phyloP scores from a whole-genome alignment of 1,284 basidiomycete species.

The Tremellales sp. region DNA sequence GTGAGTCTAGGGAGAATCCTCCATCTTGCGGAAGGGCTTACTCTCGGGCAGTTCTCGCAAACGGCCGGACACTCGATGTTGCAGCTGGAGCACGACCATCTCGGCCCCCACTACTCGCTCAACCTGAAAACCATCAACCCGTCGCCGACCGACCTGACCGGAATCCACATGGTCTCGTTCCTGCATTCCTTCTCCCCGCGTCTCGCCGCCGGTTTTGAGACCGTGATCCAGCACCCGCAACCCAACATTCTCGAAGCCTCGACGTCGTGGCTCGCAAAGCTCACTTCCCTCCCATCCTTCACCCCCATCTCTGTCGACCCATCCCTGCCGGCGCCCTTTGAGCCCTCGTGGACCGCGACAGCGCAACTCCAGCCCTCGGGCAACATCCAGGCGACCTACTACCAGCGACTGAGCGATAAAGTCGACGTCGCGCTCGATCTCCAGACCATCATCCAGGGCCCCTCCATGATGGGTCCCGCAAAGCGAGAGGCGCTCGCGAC shows the following conservation, averaged over 20 bases:
- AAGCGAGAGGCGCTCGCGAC: constrained; percentile 90
- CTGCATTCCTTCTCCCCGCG: constrained; percentile 93
- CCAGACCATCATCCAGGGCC: constrained; percentile 71
- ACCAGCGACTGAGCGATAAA: constrained; percentile 92
- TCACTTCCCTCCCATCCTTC: constrained; percentile 56
- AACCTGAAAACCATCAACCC: constrained; percentile 93
- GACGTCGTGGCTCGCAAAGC: constrained; percentile 85
- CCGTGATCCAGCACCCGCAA: constrained; percentile 74
- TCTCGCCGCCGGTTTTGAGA: constrained; percentile 85
- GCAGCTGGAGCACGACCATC: constrained; percentile 92
- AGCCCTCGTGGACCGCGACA: constrained; percentile 84
- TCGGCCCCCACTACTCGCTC: constrained; percentile 80
- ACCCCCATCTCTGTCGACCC: constrained; percentile 19
- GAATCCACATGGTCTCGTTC: constrained; percentile 90
- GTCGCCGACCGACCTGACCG: constrained; percentile 80
- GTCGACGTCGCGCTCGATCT: constrained; percentile 98
- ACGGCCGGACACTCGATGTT: constrained; percentile 76
- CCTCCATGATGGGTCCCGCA: constrained; percentile 50
- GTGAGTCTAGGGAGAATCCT: constrained; percentile 59
- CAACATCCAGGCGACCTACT: constrained; percentile 88
- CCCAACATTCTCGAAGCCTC: constrained; percentile 69
- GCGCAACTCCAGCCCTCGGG: constrained; percentile 83
- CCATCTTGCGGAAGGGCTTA: too few relatives aligned
- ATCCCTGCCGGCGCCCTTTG: constrained; percentile 36
- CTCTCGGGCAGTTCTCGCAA: constrained; percentile 35